Evolutionary conservation across 192 early-diverging fungal species (phyloP).

Genomic region (Podila verticillata): DNA sequence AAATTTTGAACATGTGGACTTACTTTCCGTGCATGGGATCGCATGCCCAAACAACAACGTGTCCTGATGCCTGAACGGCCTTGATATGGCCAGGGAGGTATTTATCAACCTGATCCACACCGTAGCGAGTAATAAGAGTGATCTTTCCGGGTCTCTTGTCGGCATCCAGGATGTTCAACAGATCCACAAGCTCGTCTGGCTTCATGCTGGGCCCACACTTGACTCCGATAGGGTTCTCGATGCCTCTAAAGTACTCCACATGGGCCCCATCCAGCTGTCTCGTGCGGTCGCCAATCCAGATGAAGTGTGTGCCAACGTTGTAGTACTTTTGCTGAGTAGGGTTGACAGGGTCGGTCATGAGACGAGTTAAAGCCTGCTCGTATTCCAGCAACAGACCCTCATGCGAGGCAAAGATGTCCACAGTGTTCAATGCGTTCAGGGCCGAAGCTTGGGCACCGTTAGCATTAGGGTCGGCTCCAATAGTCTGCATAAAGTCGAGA

Average conservation of each 20-base stretch:
- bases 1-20: constrained; percentile 5
- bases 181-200: constrained; percentile 79
- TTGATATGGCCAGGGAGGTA: constrained; percentile 86
- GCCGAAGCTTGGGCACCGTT: constrained; percentile 17
- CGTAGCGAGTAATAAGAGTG: constrained; percentile 94
- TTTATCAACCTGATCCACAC: constrained; percentile 80
- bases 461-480: constrained; percentile 78
- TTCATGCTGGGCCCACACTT: constrained; percentile 93
- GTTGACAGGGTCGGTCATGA: constrained; percentile 52
- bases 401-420: constrained; percentile 94
- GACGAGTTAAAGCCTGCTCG: constrained; percentile 83
- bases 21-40: constrained; percentile 98
- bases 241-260: constrained; percentile 95
- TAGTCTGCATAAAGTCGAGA: constrained; percentile 91
- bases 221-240: constrained; percentile 94
- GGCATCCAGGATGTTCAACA: constrained; percentile 89
- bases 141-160: constrained; percentile 87
- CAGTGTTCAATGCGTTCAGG: constrained; percentile 65
- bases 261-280: constrained; percentile 93
- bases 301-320: constrained; percentile 93
- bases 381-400: constrained; percentile 95
- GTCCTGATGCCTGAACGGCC: constrained; percentile 82
- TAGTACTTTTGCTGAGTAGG: constrained; percentile 72
- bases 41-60: constrained; percentile 92
- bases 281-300: constrained; percentile 98